phyloP scores from a whole-genome alignment of 768 basidiomycete genomes.

The Tulasnella sp. region DNA sequence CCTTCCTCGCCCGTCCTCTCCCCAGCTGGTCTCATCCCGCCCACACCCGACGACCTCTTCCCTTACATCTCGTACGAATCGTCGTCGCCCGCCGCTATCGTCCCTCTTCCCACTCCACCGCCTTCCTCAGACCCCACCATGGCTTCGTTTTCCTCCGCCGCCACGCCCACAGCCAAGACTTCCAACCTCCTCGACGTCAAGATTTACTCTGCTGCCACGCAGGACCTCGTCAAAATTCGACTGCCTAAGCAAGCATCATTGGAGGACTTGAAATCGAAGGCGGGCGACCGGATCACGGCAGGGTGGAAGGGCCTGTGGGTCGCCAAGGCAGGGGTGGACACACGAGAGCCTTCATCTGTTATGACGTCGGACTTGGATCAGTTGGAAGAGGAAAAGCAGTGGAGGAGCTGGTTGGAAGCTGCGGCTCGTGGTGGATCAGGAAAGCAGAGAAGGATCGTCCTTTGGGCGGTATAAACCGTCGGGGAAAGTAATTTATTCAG shows the following conservation, averaged over 20 bases:
- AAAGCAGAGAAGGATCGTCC: constrained; percentile 20
- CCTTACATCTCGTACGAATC: constrained; percentile 19
- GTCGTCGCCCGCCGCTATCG: not conserved
- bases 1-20: constrained; percentile 7
- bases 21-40: not conserved
- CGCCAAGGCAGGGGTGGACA: not conserved
- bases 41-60: not conserved
- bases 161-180: not conserved
- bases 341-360: not conserved
- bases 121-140: not conserved
- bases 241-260: not conserved
- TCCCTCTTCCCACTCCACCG: not conserved
- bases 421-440: not conserved
- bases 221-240: constrained; percentile 8
- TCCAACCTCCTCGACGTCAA: not conserved
- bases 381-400: not conserved
- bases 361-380: not conserved
- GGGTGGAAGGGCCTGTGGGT: not conserved
- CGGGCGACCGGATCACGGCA: not conserved
- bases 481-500: not conserved
- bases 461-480: not conserved
- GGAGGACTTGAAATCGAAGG: not conserved
- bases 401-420: not conserved
- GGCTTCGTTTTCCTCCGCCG: not conserved
- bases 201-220: not conserved